These are phyloP conservation scores for Brettanomyces nanus DNA, from an alignment of 805 yeast genomes.

Conservation along the genomic window DNA sequence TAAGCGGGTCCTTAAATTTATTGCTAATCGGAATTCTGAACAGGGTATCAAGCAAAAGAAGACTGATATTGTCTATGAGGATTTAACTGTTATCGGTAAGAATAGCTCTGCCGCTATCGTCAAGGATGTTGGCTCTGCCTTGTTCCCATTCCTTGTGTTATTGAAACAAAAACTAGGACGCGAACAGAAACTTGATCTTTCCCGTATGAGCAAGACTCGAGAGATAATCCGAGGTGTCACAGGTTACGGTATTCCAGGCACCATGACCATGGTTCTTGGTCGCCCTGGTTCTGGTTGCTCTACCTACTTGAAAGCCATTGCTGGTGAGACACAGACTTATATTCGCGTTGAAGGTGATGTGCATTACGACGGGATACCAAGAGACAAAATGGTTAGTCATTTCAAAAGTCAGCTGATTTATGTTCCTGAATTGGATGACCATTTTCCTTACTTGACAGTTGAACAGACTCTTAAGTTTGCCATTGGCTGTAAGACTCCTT, in stretches of 20 bases:
- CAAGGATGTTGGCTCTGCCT: conserved; percentile 36
- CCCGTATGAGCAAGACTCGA: conserved; percentile 12
- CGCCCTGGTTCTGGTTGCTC: conserved; percentile 59
- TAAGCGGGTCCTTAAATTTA: conserved; percentile 26
- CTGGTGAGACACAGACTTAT: conserved; percentile 35
- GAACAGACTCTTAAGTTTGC: conserved; percentile 48
- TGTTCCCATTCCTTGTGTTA: conserved; percentile 20
- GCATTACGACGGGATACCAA: conserved; percentile 39
- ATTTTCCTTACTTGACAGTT: conserved; percentile 44
- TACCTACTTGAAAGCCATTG: conserved; percentile 36
- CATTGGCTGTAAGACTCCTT: conserved; percentile 48
- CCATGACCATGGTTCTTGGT: conserved; percentile 42
- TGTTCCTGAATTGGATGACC: conserved; percentile 45
- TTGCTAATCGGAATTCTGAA: conserved; percentile 30
- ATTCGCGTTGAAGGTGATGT: conserved; percentile 31
- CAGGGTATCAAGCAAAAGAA: conserved; percentile 34
- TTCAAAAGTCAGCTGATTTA: conserved; percentile 35
- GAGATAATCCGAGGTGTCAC: conserved; percentile 12
- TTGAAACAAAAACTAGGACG: conserved; percentile 6
- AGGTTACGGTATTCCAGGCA: conserved; percentile 33
- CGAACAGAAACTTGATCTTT: conserved; percentile 5
- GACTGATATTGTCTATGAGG: conserved; percentile 36
- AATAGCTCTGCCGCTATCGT: conserved; percentile 38
- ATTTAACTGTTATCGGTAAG: conserved; percentile 36
- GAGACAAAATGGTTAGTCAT: conserved; percentile 16